Base-by-base conservation (phyloP, 2,329 filamentous ascomycete species). In the Emergomyces africanus region DNA sequence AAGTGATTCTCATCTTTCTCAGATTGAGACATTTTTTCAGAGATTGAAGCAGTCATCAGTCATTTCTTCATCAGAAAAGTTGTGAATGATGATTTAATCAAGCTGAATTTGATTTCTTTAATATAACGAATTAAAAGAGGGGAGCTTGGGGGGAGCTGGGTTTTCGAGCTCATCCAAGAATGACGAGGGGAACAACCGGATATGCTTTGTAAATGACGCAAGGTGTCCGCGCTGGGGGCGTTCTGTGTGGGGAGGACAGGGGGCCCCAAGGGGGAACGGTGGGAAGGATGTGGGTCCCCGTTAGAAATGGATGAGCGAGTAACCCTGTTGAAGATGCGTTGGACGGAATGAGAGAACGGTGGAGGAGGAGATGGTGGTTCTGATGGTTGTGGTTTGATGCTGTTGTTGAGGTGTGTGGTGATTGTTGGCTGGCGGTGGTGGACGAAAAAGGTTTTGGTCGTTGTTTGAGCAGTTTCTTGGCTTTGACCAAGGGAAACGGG, bases 181-280 rank as follows among this genome's bases (percentile, higher is more conserved):
- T 42, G 37, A 55, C 53, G 39, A 9, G 3, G 12, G 15, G 35
- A n/a, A 50, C 15, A n/a, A 54, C 50, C 18, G n/a, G 50, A 28
- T 25, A 41, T 55, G 53, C 37, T 44, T 44, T 35, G 20, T 28
- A 30, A n/a, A 55, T 55, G 53, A 55, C 53, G 53, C 53, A 55
- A 55, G 12, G 44, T 14, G 9, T 46, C 23, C 12, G 33, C 9
- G 5, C 44, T 20, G n/a, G 41, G 15, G 46, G 4, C 8, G 6
- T 53, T 14, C 18, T 33, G 28, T 6, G n/a, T n/a, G n/a, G n/a
- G n/a, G n/a, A n/a, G n/a, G n/a, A n/a, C 30, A 30, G 30, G 30
- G 30, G 30, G 30, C 30, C 30, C 3, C 30, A 3, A n/a, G n/a
- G 30, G 30, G 35, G 37, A 23, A 10, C 5, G 9, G 53, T 39